Percentiles rank a stretch among this genome's conserved stretches.
phyloP scores from a whole-genome alignment of 78 protist genomes.

The slime mould (Dictyostelium discoideum) region DNA sequence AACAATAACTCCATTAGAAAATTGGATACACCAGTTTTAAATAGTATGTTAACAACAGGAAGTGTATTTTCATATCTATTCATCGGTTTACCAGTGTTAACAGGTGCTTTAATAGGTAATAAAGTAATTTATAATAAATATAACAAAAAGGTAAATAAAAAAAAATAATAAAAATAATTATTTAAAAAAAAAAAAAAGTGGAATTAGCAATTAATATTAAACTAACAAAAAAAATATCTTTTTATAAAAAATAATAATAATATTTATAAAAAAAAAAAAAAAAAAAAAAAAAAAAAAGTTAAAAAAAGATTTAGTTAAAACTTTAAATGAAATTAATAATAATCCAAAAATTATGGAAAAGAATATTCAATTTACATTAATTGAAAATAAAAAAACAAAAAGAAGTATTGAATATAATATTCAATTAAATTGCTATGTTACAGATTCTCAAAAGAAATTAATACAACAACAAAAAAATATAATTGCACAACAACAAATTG shows the following conservation, averaged over 20 bases:
- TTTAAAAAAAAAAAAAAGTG: neutral
- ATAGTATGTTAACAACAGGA: neutral
- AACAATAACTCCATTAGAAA: neutral
- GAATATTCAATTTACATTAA: neutral
- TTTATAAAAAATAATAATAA: no score
- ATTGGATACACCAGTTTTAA: neutral
- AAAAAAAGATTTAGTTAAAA: neutral
- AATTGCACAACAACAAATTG: neutral
- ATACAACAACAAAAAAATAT: neutral
- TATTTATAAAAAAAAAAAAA: no score
- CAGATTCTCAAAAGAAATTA: neutral
- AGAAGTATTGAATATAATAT: neutral
- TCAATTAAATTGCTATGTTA: neutral
- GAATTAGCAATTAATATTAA: no score
- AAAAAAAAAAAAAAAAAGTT: neutral
- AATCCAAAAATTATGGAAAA: neutral
- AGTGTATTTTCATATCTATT: neutral
- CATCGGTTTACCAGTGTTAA: neutral
- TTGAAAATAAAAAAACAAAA: neutral
- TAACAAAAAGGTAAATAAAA: neutral
- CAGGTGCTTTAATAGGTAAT: slow-evolving; percentile 3
- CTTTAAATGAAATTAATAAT: neutral
- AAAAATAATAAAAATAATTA: neutral
- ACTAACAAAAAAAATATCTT: no score
- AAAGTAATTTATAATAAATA: neutral